Evolutionary conservation across 1,284 basidiomycete genomes (phyloP), one percentile per base, ranked within the genome.

Genomic region (Ustilago loliicola): DNA sequence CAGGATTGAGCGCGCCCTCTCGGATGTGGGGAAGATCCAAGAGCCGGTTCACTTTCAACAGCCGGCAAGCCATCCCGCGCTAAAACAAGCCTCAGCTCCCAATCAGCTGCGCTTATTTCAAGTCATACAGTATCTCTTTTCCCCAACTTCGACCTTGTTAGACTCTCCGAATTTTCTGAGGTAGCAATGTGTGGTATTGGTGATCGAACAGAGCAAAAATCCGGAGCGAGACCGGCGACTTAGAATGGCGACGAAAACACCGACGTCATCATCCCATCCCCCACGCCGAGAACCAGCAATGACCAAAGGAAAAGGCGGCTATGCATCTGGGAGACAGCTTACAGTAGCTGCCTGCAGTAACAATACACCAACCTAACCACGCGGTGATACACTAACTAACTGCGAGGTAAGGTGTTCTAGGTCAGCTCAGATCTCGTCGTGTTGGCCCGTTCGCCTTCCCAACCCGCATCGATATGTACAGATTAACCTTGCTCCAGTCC

Each of bases 11-110:
- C 25, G 48, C 27, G 48, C 25, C 7, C 23, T 54, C 2, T 9
- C 10, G 25, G 50, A 32, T 60, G 57, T 53, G 47, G 23, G 40
- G 40, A 66, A 54, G 10, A 47, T 10, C 17, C 30, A 19, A 19
- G 4, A 11, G 40, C 69, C 69, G 69, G 69, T 61, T 38, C 69
- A 55, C 64, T 66, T 72, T 72, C 63, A 72, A 70, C 67, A 69
- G 48, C 68, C 63, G 62, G 54, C 52, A 54, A 23, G 30, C 42
- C 47, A 61, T 29, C 36, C n/a, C n/a, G n/a, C n/a, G n/a, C n/a
- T n/a, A 21, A 40, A 23, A 25, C 38, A 40, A 5, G 13, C 15
- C 38, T 15, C 15, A 9, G 38, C 38, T 40, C 23, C 61, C 61
- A 64, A 64, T 64, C 62, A 64, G 55, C 62, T 17, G 47, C 48